A percentile compares a stretch with the other conserved stretches of the same genome.
These are phyloP conservation scores for Suhomyces guaymorum DNA, from an alignment of 1,139 yeast genomes.

Conservation along the genomic window DNA sequence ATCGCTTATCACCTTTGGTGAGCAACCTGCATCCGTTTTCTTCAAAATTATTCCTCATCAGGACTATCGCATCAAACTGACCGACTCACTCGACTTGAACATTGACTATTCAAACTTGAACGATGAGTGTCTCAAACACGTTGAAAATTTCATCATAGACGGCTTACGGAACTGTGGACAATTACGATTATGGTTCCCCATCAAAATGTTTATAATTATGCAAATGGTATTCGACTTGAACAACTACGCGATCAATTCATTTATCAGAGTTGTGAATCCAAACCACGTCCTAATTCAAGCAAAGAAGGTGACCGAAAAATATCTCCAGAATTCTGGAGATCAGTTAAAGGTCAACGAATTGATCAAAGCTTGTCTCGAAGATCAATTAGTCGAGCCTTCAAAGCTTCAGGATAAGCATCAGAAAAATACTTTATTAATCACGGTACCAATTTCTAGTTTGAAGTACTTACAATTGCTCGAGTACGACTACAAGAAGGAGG, in stretches of 20 bases:
- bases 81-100: slow-evolving; percentile 42
- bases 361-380: not conserved
- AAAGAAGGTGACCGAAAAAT: slow-evolving; percentile 18
- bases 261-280: slow-evolving; percentile 24
- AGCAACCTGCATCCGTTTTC: slow-evolving; percentile 68
- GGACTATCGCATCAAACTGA: slow-evolving; percentile 20
- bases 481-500: slow-evolving; percentile 37
- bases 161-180: slow-evolving; percentile 15
- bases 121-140: slow-evolving; percentile 39
- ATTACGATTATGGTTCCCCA: slow-evolving; percentile 27
- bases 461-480: slow-evolving; percentile 53
- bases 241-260: slow-evolving; percentile 36
- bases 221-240: slow-evolving; percentile 38
- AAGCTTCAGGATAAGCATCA: not conserved
- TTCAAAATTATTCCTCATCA: slow-evolving; percentile 46
- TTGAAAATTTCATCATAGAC: slow-evolving; percentile 13
- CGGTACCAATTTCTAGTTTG: slow-evolving; percentile 55
- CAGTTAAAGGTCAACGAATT: slow-evolving; percentile 14
- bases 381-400: slow-evolving; percentile 5
- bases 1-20: slow-evolving; percentile 56
- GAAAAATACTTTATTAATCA: slow-evolving; percentile 32
- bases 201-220: slow-evolving; percentile 26
- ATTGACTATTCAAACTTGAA: slow-evolving; percentile 48
- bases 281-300: slow-evolving; percentile 18
- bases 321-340: slow-evolving; percentile 18